A percentile compares a stretch with the other conserved stretches of the same genome.
These are phyloP conservation scores for Podospora fimiseda DNA, from an alignment of 495 filamentous ascomycete species.

Conservation along the genomic window DNA sequence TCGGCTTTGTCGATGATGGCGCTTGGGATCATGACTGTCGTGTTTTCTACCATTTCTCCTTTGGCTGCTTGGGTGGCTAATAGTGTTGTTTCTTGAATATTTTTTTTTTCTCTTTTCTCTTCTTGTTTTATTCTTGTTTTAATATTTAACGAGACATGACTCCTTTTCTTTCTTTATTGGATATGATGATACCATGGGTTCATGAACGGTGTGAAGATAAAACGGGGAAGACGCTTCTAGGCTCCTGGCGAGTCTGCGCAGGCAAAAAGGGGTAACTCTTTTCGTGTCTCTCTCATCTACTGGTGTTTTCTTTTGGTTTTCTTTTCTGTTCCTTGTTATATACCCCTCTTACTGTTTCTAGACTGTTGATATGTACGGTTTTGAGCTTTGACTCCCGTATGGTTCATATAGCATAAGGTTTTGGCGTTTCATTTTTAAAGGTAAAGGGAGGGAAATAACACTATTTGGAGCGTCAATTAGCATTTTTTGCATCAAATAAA, in stretches of 20 bases:
- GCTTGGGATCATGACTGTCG: constrained; percentile 42
- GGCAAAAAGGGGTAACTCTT: not conserved
- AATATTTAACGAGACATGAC: not conserved
- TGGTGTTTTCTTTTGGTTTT: constrained; percentile 5
- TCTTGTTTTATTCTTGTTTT: not conserved
- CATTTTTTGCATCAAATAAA: not conserved
- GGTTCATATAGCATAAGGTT: not conserved
- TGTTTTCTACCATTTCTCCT: constrained; percentile 32
- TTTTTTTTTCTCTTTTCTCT: not conserved
- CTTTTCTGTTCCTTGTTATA: not conserved
- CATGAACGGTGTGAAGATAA: too few species aligned
- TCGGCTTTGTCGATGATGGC: constrained; percentile 44
- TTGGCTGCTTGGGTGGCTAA: constrained; percentile 21
- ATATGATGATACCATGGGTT: not conserved
- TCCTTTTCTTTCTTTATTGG: not conserved
- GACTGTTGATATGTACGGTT: constrained; percentile 4
- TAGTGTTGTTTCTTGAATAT: constrained; percentile 5
- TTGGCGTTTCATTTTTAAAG: not conserved
- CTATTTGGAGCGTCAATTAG: not conserved
- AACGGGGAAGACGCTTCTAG: not conserved
- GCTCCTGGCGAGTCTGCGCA: constrained; percentile 4
- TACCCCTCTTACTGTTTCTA: constrained; percentile 6
- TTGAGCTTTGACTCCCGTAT: constrained; percentile 10
- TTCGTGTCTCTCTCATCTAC: constrained; percentile 1
- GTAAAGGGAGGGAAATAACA: too few species aligned